phyloP scores from a whole-genome alignment of 2,329 filamentous ascomycete genomes.

The Xylaria sp. region DNA sequence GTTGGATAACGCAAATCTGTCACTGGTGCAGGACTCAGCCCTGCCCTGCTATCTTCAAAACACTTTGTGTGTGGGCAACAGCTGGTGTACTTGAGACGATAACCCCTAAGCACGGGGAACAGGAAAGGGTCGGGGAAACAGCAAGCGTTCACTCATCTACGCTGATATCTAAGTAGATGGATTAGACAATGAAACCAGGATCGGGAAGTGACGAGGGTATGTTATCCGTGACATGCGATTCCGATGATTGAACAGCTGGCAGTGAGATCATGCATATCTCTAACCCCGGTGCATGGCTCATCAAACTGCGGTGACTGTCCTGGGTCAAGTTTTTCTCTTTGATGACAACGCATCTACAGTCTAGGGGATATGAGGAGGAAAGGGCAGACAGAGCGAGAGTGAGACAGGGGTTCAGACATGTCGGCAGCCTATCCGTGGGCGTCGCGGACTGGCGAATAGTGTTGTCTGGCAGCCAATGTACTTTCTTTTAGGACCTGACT shows the following conservation, averaged over 20 bases:
- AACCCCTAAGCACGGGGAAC: not conserved
- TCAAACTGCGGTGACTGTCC: slow-evolving; percentile 15
- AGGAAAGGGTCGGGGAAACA: not conserved
- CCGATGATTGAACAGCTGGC: slow-evolving; percentile 29
- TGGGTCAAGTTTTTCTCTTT: not conserved
- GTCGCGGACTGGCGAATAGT: slow-evolving; percentile 13
- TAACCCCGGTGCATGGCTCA: slow-evolving; percentile 29
- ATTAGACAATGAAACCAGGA: not conserved
- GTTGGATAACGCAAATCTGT: not conserved
- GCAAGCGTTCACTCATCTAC: not conserved
- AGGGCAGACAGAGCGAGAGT: slow-evolving; percentile 11
- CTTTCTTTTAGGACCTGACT: not conserved
- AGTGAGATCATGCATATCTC: slow-evolving; percentile 33
- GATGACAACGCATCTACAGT: slow-evolving; percentile 25
- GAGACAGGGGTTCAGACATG: slow-evolving; percentile 21
- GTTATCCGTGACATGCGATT: slow-evolving; percentile 16
- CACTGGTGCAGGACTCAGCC: slow-evolving; percentile 1
- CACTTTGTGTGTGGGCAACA: slow-evolving; percentile 1
- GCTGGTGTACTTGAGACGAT: not conserved
- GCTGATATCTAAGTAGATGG: not conserved
- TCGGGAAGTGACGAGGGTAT: slow-evolving; percentile 5
- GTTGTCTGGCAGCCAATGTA: slow-evolving; percentile 1
- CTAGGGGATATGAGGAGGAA: not conserved
- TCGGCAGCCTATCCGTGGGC: slow-evolving; percentile 22
- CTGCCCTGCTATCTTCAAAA: slow-evolving; percentile 9